These are phyloP conservation scores for Penicillium waksmanii DNA, from an alignment of 495 filamentous ascomycete species.

Conservation along the genomic window DNA sequence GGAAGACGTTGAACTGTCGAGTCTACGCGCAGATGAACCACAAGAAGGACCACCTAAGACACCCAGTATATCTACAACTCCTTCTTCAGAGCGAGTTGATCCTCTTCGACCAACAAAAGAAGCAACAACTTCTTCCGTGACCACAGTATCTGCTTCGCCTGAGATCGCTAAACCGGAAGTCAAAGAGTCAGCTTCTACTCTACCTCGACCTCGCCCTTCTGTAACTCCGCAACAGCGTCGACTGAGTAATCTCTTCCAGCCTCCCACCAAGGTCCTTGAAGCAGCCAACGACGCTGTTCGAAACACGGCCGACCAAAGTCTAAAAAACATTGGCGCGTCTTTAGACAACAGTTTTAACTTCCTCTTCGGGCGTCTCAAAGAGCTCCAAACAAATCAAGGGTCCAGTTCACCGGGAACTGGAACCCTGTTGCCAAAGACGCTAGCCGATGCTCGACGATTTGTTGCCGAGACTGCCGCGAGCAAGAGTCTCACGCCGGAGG, in stretches of 20 bases:
- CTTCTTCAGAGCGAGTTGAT: slow-evolving; percentile 45
- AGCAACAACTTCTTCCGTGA: slow-evolving; percentile 36
- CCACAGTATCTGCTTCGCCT: slow-evolving; percentile 37
- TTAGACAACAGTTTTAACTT: slow-evolving; percentile 93
- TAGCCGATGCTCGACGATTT: slow-evolving; percentile 89
- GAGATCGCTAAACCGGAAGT: slow-evolving; percentile 39
- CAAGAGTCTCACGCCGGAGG: slow-evolving; percentile 53
- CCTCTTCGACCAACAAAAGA: slow-evolving; percentile 35
- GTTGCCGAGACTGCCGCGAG: slow-evolving; percentile 69
- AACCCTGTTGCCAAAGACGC: slow-evolving; percentile 74
- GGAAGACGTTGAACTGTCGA: slow-evolving; percentile 96
- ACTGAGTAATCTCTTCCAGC: slow-evolving; percentile 82
- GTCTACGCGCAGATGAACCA: slow-evolving; percentile 80
- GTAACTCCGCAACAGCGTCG: slow-evolving; percentile 61
- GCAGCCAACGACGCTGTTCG: slow-evolving; percentile 83
- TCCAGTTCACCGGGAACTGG: slow-evolving; percentile 42
- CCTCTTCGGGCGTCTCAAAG: slow-evolving; percentile 84
- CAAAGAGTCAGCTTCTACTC: slow-evolving; percentile 42
- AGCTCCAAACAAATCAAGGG: slow-evolving; percentile 54
- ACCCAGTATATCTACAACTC: slow-evolving; percentile 53
- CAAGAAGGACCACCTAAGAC: slow-evolving; percentile 64
- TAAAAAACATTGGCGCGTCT: slow-evolving; percentile 87
- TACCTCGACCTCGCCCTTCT: slow-evolving; percentile 45
- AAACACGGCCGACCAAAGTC: slow-evolving; percentile 81
- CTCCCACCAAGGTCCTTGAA: slow-evolving; percentile 75